Conservation (phyloP, 163 green algal genomes). For the Picocystis sp. region DNA sequence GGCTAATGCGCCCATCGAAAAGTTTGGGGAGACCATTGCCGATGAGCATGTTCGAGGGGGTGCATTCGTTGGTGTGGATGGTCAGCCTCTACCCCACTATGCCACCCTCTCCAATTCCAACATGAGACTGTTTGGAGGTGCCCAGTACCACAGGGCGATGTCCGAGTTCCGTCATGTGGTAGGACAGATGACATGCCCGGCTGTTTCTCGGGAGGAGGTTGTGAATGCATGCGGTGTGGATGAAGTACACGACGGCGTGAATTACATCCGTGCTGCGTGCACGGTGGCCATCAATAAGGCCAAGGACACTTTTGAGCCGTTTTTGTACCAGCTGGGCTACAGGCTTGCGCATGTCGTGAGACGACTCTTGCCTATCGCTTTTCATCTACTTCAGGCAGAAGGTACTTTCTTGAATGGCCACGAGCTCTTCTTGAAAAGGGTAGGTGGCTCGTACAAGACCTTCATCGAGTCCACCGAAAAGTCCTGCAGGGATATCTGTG, state of each 20-base stretch:
- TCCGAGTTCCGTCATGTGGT: slow-evolving; percentile 70
- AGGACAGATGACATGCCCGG: slow-evolving; percentile 50
- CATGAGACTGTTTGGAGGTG: slow-evolving; percentile 88
- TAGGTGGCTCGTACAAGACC: slow-evolving; percentile 49
- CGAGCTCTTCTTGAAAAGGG: slow-evolving; percentile 69
- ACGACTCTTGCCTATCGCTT: slow-evolving; percentile 72
- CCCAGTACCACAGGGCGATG: slow-evolving; percentile 89
- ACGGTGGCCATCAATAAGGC: slow-evolving; percentile 73
- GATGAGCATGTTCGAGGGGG: slow-evolving; percentile 81
- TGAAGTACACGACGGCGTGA: slow-evolving; percentile 84
- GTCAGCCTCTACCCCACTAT: slow-evolving; percentile 26
- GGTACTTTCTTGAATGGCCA: slow-evolving; percentile 59
- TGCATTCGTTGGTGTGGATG: slow-evolving; percentile 54
- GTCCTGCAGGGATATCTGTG: slow-evolving; percentile 37
- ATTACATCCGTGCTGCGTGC: slow-evolving; percentile 86
- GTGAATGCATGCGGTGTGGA: slow-evolving; percentile 92
- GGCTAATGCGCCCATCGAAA: slow-evolving; percentile 54
- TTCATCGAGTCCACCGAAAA: slow-evolving; percentile 53
- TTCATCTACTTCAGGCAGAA: slow-evolving; percentile 48
- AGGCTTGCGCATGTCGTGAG: slow-evolving; percentile 68
- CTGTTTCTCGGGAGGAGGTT: slow-evolving; percentile 76
- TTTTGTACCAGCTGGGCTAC: slow-evolving; percentile 59
- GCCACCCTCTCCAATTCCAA: slow-evolving; percentile 55
- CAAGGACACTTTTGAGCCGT: slow-evolving; percentile 75
- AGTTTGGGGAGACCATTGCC: slow-evolving; percentile 87